Conservation (phyloP, 2,329 filamentous ascomycete species). For the Cercospora sp. region DNA sequence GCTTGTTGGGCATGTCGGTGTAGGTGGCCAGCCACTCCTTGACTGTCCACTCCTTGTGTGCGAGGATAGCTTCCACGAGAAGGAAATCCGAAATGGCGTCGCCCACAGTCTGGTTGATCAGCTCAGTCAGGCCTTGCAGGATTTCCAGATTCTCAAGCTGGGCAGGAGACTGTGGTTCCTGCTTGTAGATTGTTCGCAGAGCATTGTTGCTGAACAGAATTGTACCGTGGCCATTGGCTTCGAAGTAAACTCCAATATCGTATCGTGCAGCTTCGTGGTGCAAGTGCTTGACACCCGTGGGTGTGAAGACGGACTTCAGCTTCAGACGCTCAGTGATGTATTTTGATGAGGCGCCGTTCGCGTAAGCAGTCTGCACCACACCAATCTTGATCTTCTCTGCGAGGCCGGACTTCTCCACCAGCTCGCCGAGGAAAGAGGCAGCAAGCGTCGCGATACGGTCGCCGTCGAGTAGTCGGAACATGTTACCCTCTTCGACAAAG, state of each 20-base stretch:
- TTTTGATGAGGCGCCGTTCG: conserved; percentile 90
- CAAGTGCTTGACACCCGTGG: conserved; percentile 94
- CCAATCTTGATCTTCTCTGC: conserved; percentile 82
- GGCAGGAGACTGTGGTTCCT: conserved; percentile 83
- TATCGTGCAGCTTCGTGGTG: conserved; percentile 96
- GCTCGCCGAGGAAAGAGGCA: conserved; percentile 88
- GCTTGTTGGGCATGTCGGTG: conserved; percentile 87
- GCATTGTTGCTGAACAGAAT: conserved; percentile 90
- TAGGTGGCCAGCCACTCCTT: conserved; percentile 90
- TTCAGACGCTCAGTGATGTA: conserved; percentile 87
- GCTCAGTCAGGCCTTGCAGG: conserved; percentile 76
- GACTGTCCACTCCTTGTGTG: conserved; percentile 88
- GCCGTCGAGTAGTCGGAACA: conserved; percentile 91
- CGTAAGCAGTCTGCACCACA: conserved; percentile 95
- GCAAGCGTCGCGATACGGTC: conserved; percentile 95
- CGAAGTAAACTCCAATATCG: conserved; percentile 96
- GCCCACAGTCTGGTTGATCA: conserved; percentile 98
- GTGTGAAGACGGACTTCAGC: conserved; percentile 87
- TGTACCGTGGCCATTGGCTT: conserved; percentile 97
- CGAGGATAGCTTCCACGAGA: conserved; percentile 91
- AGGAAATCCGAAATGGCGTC: conserved; percentile 96
- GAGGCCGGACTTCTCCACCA: conserved; percentile 77
- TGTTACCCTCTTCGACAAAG: conserved; percentile 77
- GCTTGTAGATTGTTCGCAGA: conserved; percentile 72
- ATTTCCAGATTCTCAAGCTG: conserved; percentile 88